These are phyloP conservation scores for Trichophyton schoenleinii DNA, from an alignment of 2,329 filamentous ascomycete species.

Conservation along the genomic window DNA sequence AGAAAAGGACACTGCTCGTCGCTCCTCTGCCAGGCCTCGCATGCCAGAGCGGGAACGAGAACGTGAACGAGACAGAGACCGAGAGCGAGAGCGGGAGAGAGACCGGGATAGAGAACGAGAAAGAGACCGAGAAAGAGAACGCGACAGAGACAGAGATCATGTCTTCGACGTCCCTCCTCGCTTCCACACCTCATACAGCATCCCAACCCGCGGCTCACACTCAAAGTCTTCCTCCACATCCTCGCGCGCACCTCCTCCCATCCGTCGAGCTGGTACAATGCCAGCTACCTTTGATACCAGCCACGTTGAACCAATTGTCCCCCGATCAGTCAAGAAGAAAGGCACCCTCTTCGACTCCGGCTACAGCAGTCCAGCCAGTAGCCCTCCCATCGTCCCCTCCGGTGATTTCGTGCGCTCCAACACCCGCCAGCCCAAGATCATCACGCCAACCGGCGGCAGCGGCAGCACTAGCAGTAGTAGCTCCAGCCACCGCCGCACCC, in stretches of 20 bases:
- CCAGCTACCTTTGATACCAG: constrained; percentile 19
- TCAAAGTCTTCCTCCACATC: constrained; percentile 19
- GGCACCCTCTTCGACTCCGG: constrained; percentile 28
- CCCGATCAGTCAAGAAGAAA: constrained; percentile 21
- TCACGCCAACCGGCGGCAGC: constrained; percentile 19
- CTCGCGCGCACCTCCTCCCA: constrained; percentile 20
- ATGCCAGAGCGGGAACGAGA: constrained; percentile 16
- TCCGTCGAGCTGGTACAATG: constrained; percentile 21
- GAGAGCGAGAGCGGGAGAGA: too few species aligned
- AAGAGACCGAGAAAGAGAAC: not conserved
- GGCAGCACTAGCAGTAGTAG: constrained; percentile 23
- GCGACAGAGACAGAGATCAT: constrained; percentile 10
- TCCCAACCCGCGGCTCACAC: constrained; percentile 18
- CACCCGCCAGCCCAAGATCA: constrained; percentile 23
- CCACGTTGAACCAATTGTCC: constrained; percentile 17
- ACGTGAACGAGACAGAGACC: too few species aligned
- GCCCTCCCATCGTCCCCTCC: constrained; percentile 27
- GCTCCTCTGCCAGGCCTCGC: constrained; percentile 22
- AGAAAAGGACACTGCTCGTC: constrained; percentile 15
- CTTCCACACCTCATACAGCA: constrained; percentile 21
- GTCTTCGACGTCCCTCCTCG: constrained; percentile 21
- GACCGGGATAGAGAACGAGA: too few species aligned
- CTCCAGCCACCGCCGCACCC: constrained; percentile 19
- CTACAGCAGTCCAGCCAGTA: constrained; percentile 33
- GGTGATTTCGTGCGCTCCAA: constrained; percentile 21